Evolutionary conservation across 2,329 filamentous ascomycete species (phyloP).

Genomic region (Aspergillus aculeatinus): DNA sequence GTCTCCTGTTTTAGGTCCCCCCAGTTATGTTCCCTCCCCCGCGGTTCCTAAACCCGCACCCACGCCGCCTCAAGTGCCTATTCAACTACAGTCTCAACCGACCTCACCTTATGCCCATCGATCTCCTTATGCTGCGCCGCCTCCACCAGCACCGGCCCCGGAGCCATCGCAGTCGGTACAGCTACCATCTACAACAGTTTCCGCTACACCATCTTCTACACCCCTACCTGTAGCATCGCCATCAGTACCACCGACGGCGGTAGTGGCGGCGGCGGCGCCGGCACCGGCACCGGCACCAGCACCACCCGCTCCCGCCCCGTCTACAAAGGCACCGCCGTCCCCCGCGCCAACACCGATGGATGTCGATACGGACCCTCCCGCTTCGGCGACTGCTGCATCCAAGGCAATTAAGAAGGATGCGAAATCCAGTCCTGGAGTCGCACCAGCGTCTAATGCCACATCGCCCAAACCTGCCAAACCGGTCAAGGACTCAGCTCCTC

Average conservation of each 20-base stretch:
- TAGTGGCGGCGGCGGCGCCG: not conserved
- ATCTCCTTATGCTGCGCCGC: conserved; percentile 24
- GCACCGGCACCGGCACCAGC: conserved; percentile 12
- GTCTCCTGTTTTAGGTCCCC: conserved; percentile 28
- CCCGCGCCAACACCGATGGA: conserved; percentile 34
- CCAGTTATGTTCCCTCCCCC: conserved; percentile 27
- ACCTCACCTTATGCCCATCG: conserved; percentile 27
- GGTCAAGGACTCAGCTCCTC: conserved; percentile 53
- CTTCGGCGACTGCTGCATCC: conserved; percentile 16
- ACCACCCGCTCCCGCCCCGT: conserved; percentile 10
- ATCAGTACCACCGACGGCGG: conserved; percentile 13
- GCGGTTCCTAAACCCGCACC: conserved; percentile 25
- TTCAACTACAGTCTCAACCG: conserved; percentile 24
- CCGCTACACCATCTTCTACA: conserved; percentile 7
- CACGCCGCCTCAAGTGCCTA: conserved; percentile 24
- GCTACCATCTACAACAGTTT: not conserved
- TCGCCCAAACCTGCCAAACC: conserved; percentile 57
- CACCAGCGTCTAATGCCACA: conserved; percentile 52
- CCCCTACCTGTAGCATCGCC: conserved; percentile 9
- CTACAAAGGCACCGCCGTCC: conserved; percentile 19
- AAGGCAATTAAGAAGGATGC: conserved; percentile 39
- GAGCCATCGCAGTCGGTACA: conserved; percentile 19
- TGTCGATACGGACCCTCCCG: conserved; percentile 31
- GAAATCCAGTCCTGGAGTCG: conserved; percentile 43
- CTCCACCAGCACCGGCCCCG: conserved; percentile 14